Base-by-base conservation (phyloP, 179 eudicot species). In the Silene vulgaris region DNA sequence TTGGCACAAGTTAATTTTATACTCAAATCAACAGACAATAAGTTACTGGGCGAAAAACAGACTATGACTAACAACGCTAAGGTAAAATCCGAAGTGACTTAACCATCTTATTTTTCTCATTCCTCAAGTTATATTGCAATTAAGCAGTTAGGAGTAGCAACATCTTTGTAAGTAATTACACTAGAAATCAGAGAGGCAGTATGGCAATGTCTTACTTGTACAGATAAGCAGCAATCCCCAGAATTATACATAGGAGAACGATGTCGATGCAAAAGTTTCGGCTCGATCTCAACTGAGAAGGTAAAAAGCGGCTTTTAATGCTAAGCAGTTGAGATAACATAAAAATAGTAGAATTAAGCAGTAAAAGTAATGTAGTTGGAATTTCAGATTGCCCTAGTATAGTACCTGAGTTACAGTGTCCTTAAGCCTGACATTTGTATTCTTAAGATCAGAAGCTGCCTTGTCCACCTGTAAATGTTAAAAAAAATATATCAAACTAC, bases 391-490 rank as follows among this genome's bases (percentile, higher is more conserved):
- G 61, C 32, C 76, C 66, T 74, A 26, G 78, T 65, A 94, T 73
- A 26, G 78, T 68, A 94, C 98, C 98, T 94, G 97, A 78, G 85
- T 92, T 75, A 95, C 99, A 2, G 99, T 95, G 81, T 95, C 86
- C 86, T 92, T 95, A 63, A 92, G 97, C 70, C 97, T 88, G 60
- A 90, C 97, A 85, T 95, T 90, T 62, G 99, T 92, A 84, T 90
- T 95, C 86, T 88, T 89, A 63, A 95, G 97, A 81, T 92, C 97
- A 79, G 97, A 83, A 71, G 97, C 82, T 72, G 97, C 99, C 85
- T 87, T 90, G 83, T 92, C 97, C 82, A 92, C 94, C 98, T 91
- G 86, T 16, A 74, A 81, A 16, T 16, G 40, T 56, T 26, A 35
- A 68, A 19, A 5, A 45, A 45, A 45, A 9, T 35, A 73, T 40